Conservation (phyloP, 148 eudicot species). For the Heliosperma pusillum region DNA sequence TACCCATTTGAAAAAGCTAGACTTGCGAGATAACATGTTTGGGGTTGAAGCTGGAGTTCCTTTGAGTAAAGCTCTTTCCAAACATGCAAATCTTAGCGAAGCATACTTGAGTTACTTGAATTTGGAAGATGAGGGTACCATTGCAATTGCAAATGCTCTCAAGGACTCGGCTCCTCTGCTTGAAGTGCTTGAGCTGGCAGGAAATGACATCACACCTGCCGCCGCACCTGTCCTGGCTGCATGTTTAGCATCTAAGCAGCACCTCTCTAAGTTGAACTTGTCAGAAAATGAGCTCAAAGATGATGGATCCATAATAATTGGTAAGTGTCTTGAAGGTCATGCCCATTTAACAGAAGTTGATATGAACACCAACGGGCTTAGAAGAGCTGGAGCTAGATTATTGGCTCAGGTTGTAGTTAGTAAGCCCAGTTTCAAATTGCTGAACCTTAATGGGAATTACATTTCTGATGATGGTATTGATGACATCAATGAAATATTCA, state of each 20-base stretch:
- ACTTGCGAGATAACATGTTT: slow-evolving; percentile 73
- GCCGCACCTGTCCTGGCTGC: slow-evolving; percentile 49
- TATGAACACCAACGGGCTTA: slow-evolving; percentile 48
- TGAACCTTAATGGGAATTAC: slow-evolving; percentile 59
- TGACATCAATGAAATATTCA: slow-evolving; percentile 53
- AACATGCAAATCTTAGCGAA: slow-evolving; percentile 41
- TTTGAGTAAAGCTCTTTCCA: slow-evolving; percentile 41
- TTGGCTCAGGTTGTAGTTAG: slow-evolving; percentile 50
- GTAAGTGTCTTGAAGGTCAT: slow-evolving; percentile 55
- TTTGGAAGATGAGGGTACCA: slow-evolving; percentile 59
- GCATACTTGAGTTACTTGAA: slow-evolving; percentile 62
- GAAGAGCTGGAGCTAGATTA: slow-evolving; percentile 64
- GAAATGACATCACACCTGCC: slow-evolving; percentile 56
- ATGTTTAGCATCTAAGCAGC: slow-evolving; percentile 43
- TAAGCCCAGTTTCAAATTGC: slow-evolving; percentile 46
- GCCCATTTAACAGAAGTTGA: slow-evolving; percentile 51
- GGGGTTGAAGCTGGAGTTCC: slow-evolving; percentile 64
- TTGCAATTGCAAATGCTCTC: slow-evolving; percentile 45
- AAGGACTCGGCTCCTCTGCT: slow-evolving; percentile 50
- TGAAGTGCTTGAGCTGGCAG: slow-evolving; percentile 65
- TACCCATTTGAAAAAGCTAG: slow-evolving; percentile 44
- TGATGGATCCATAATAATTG: slow-evolving; percentile 56
- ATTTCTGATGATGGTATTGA: slow-evolving; percentile 74
- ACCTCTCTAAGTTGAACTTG: slow-evolving; percentile 42
- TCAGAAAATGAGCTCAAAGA: slow-evolving; percentile 75